These are phyloP conservation scores for Colletotrichum chrysophilum DNA, from an alignment of 2,329 filamentous ascomycete genomes.

Conservation along the genomic window DNA sequence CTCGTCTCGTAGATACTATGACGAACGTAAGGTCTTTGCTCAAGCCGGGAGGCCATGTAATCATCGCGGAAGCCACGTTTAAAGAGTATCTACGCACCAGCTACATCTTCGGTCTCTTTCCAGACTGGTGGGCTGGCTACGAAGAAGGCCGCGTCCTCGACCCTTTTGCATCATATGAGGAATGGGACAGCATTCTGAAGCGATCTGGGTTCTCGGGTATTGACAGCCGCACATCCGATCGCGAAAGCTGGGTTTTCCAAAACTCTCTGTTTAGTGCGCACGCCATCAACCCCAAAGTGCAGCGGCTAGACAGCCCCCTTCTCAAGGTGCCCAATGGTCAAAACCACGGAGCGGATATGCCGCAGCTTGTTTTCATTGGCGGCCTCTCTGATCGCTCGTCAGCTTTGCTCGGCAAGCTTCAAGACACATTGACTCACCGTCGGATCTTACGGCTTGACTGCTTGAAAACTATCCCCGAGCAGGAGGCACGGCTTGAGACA, in stretches of 20 bases:
- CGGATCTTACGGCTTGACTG: not conserved
- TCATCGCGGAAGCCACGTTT: not conserved
- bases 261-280: not conserved
- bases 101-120: slow-evolving; percentile 26
- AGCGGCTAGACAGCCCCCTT: not conserved
- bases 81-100: slow-evolving; percentile 21
- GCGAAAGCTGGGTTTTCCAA: not conserved
- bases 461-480: not conserved
- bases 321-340: not conserved
- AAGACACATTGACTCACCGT: not conserved
- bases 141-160: slow-evolving; percentile 24
- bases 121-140: slow-evolving; percentile 32
- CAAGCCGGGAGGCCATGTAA: slow-evolving; percentile 31
- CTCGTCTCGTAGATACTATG: slow-evolving; percentile 25
- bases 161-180: slow-evolving; percentile 26
- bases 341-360: not conserved
- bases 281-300: not conserved
- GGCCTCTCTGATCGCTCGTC: not conserved
- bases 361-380: not conserved
- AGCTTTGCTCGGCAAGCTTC: not conserved
- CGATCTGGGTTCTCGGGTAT: slow-evolving; percentile 27
- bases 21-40: slow-evolving; percentile 30
- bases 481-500: not conserved
- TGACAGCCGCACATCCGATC: not conserved
- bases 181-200: slow-evolving; percentile 32